These are phyloP conservation scores for Penicillium crustosum DNA, from an alignment of 2,329 filamentous ascomycete species.

Conservation along the genomic window DNA sequence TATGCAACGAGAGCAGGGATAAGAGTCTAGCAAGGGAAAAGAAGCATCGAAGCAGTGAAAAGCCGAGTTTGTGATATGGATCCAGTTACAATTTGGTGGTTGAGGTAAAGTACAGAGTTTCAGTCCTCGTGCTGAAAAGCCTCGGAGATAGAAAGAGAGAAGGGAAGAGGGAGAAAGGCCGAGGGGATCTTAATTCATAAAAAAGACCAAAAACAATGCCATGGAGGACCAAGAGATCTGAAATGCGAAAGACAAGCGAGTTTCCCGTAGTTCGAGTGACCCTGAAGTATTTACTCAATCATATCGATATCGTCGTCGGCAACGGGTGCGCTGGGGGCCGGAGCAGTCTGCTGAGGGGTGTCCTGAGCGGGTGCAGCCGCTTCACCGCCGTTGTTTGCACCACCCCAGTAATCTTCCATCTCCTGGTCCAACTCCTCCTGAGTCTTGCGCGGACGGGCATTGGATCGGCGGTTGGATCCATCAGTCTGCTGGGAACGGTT, in stretches of 20 bases:
- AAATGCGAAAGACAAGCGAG: neutral
- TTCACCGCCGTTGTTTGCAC: slow-evolving; percentile 39
- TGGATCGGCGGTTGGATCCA: slow-evolving; percentile 42
- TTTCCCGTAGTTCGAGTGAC: neutral
- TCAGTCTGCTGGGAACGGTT: slow-evolving; percentile 29
- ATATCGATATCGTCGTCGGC: slow-evolving; percentile 65
- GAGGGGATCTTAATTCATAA: neutral
- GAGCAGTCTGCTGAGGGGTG: slow-evolving; percentile 25
- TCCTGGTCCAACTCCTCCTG: slow-evolving; percentile 92
- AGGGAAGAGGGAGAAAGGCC: neutral
- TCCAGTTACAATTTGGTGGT: slow-evolving; percentile 20
- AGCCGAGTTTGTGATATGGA: neutral
- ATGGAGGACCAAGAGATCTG: neutral
- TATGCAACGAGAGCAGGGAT: slow-evolving; percentile 1
- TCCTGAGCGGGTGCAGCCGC: slow-evolving; percentile 35
- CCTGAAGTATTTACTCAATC: slow-evolving; percentile 57
- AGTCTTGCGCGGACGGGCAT: slow-evolving; percentile 72
- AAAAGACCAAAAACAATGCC: neutral
- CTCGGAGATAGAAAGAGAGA: neutral
- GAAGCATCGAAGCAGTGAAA: neutral
- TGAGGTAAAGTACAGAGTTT: slow-evolving; percentile 18
- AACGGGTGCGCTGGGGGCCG: slow-evolving; percentile 23
- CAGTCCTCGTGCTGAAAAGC: neutral
- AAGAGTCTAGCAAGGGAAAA: neutral
- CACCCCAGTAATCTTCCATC: slow-evolving; percentile 89